Evolutionary conservation across 2,329 filamentous ascomycete species (phyloP).

Genomic region (Penicillium paneum): DNA sequence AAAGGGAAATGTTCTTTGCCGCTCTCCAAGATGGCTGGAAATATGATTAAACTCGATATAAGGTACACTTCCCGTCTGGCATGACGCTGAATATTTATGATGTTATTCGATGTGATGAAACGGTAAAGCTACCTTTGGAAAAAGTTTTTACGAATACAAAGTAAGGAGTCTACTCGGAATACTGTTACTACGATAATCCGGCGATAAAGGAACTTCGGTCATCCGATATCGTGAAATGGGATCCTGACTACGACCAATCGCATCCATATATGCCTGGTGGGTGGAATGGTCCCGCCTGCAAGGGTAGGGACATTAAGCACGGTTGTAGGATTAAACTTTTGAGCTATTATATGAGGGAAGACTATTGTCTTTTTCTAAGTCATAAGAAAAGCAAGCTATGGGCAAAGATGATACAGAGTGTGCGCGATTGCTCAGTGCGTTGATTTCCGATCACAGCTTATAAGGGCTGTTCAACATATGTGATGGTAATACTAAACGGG

Average conservation of each 20-base stretch:
- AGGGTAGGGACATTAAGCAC: background rate
- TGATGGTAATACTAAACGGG: too few relatives aligned
- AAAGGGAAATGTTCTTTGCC: background rate
- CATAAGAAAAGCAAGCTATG: too few relatives aligned
- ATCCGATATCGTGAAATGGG: background rate
- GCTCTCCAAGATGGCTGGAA: background rate
- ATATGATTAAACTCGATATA: background rate
- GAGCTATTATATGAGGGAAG: too few relatives aligned
- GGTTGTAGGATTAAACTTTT: too few relatives aligned
- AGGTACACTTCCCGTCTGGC: background rate
- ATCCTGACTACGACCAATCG: background rate
- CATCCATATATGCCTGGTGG: background rate
- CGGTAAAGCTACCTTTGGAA: background rate
- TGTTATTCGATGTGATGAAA: background rate
- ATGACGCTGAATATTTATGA: background rate
- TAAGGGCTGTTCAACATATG: too few relatives aligned
- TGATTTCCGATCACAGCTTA: too few relatives aligned
- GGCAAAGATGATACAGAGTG: too few relatives aligned
- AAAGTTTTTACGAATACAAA: background rate
- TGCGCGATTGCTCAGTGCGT: too few relatives aligned
- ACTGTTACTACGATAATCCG: background rate
- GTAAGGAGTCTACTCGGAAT: background rate
- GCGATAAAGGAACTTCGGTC: background rate
- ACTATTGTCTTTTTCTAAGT: too few relatives aligned
- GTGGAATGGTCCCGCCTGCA: background rate